Evolutionary conservation across 305 asterid genomes (phyloP), one percentile per base, ranked within the genome.

Genomic region (Coffea humblotiana): DNA sequence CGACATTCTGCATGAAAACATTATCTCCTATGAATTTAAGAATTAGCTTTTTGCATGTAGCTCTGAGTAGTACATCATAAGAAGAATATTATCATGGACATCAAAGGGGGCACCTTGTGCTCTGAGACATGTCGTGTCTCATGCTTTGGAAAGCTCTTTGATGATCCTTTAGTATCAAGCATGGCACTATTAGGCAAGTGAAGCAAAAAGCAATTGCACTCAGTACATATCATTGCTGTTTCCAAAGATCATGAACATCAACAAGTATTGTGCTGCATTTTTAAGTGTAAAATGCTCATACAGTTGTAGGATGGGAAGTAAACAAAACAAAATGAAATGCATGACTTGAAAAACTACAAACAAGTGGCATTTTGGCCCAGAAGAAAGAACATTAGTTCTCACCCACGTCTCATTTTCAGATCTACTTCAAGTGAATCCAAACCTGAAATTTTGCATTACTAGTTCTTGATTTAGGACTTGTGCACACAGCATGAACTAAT

Each of bases 71-170:
- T 56, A 65, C 16, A 32, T 49, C 58, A 74, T 60, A 85, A 81
- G 29, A 79, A 48, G 37, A 73, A 71, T 47, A 48, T 77, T 51
- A n/a, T 64, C 47, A 71, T 32, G 58, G 64, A 75, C 78, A 54
- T 77, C 66, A 81, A 78, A 78, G 63, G 37, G 37, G 88, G 56
- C 79, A 94, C 98, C 97, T 94, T 94, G 92, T 94, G 98, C 82
- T 94, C 98, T 72, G 98, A 92, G 81, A 92, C 87, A 77, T 90
- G 91, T 32, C 95, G 89, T 21, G 90, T 82, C 85, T 94, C 98
- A 78, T 92, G 97, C 89, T 91, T 94, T 49, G 96, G 88, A 32
- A 94, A 90, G 80, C 84, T 91, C 87, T 92, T 94, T 60, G 98
- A 89, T 51, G 91, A 82, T 71, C 90, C 95, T 88, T 90, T 94